These are phyloP conservation scores for Gautieria morchelliformis DNA, from an alignment of 768 basidiomycete species.

Conservation along the genomic window DNA sequence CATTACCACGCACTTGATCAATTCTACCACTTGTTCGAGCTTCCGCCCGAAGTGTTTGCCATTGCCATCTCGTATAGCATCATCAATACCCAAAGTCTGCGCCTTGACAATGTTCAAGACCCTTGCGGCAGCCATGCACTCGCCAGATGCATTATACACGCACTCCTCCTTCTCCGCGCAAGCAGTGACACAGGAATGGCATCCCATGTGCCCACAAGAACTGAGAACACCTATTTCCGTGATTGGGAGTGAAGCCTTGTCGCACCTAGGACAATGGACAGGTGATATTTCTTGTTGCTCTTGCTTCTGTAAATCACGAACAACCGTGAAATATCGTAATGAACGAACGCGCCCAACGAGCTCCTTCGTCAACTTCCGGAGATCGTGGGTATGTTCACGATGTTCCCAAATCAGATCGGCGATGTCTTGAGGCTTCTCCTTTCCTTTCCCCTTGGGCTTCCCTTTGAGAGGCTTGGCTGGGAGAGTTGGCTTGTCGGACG, in stretches of 20 bases:
- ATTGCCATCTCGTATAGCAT: slow-evolving; percentile 57
- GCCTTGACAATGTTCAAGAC: slow-evolving; percentile 76
- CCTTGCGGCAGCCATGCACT: slow-evolving; percentile 73
- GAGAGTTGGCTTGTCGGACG: slow-evolving; percentile 11
- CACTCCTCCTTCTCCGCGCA: slow-evolving; percentile 77
- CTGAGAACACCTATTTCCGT: slow-evolving; percentile 76
- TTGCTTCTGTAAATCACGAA: slow-evolving; percentile 80
- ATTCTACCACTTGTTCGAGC: slow-evolving; percentile 61
- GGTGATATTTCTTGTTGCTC: slow-evolving; percentile 40
- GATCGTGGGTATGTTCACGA: slow-evolving; percentile 79
- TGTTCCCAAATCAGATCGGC: slow-evolving; percentile 57
- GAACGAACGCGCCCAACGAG: slow-evolving; percentile 85
- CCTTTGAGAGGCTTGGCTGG: slow-evolving; percentile 6
- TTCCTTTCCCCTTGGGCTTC: slow-evolving; percentile 14
- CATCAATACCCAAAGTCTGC: slow-evolving; percentile 71
- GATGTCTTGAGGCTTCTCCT: slow-evolving; percentile 44
- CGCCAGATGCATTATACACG: slow-evolving; percentile 57
- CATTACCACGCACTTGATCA: slow-evolving; percentile 54
- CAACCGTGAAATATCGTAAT: slow-evolving; percentile 83
- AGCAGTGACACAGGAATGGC: slow-evolving; percentile 57
- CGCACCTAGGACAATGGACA: slow-evolving; percentile 56
- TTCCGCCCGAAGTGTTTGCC: slow-evolving; percentile 80
- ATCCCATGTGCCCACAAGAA: slow-evolving; percentile 88
- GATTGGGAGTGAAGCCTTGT: slow-evolving; percentile 43
- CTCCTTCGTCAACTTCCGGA: slow-evolving; percentile 78